phyloP scores from a whole-genome alignment of 352 stramenopile genomes.

The Detonula confervacea region DNA sequence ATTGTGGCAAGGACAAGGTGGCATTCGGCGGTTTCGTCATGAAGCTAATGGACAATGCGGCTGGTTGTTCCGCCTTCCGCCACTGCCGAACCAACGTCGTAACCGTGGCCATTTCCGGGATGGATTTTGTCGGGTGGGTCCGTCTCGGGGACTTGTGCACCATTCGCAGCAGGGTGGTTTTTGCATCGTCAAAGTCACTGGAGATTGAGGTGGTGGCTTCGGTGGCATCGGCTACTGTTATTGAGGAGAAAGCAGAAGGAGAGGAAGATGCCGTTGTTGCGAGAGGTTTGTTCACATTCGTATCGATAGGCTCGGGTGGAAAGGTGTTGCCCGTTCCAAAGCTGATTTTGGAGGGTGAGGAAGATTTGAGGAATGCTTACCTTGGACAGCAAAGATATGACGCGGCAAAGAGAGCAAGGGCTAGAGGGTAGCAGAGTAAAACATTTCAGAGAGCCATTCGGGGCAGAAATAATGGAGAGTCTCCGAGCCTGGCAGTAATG shows the following conservation, averaged over 20 bases:
- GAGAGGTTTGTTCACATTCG: not conserved
- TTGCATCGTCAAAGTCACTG: not conserved
- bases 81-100: not conserved
- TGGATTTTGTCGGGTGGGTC: constrained; percentile 2
- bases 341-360: not conserved
- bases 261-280: not conserved
- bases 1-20: not conserved
- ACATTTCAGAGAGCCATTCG: too few species aligned
- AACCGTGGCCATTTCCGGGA: not conserved
- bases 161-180: not conserved
- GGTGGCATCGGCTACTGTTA: not conserved
- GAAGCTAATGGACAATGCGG: constrained; percentile 8
- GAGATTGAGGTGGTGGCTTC: constrained; percentile 9
- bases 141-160: not conserved
- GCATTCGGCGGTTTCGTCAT: constrained; percentile 5
- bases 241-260: not conserved
- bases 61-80: not conserved
- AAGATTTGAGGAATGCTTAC: constrained; percentile 3
- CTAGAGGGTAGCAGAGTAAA: not conserved
- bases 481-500: too few species aligned
- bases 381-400: not conserved
- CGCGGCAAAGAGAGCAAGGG: not conserved
- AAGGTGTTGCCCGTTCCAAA: not conserved
- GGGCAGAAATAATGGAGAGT: too few species aligned
- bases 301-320: not conserved